A percentile compares a stretch with the other conserved stretches of the same genome.
These are phyloP conservation scores for Phyllosticta paracitricarpa DNA, from an alignment of 2,329 filamentous ascomycete genomes.

Conservation along the genomic window DNA sequence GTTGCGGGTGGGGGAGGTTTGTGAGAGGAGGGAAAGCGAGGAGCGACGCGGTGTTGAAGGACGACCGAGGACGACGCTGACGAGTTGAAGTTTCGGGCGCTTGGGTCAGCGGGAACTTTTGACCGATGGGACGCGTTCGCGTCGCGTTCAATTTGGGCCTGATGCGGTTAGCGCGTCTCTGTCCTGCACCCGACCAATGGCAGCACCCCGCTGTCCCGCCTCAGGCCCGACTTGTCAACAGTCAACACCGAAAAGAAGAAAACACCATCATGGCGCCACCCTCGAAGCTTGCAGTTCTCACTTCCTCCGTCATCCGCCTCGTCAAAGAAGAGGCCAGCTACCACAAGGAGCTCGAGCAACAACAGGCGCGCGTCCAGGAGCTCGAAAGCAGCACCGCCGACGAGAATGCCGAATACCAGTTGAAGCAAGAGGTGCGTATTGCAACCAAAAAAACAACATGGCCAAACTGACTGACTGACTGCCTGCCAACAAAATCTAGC, in stretches of 20 bases:
- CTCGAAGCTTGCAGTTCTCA: conserved; percentile 67
- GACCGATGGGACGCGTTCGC: conserved; percentile 1
- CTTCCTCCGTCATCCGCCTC: conserved; percentile 67
- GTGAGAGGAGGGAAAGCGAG: not conserved
- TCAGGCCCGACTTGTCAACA: not conserved
- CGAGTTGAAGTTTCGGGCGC: conserved; percentile 5
- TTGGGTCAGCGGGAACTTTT: not conserved
- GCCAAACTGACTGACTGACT: not conserved
- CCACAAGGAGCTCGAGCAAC: conserved; percentile 70
- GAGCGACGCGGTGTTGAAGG: not conserved
- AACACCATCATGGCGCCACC: conserved; percentile 58
- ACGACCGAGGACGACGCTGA: not conserved
- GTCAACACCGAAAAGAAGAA: not conserved
- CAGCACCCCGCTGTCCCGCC: conserved; percentile 1
- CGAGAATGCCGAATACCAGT: conserved; percentile 64
- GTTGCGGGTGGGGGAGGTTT: conserved; percentile 13
- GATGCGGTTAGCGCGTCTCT: conserved; percentile 19
- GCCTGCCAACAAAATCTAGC: conserved; percentile 37
- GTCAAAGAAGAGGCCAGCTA: conserved; percentile 89
- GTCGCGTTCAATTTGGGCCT: conserved; percentile 9
- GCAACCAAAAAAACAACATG: not conserved
- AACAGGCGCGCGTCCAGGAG: conserved; percentile 60
- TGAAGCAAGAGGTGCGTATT: conserved; percentile 73
- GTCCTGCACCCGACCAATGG: not conserved
- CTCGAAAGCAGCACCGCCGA: conserved; percentile 54